phyloP scores from a whole-genome alignment of 1,284 basidiomycete species.

The Rhodotorula sp. region DNA sequence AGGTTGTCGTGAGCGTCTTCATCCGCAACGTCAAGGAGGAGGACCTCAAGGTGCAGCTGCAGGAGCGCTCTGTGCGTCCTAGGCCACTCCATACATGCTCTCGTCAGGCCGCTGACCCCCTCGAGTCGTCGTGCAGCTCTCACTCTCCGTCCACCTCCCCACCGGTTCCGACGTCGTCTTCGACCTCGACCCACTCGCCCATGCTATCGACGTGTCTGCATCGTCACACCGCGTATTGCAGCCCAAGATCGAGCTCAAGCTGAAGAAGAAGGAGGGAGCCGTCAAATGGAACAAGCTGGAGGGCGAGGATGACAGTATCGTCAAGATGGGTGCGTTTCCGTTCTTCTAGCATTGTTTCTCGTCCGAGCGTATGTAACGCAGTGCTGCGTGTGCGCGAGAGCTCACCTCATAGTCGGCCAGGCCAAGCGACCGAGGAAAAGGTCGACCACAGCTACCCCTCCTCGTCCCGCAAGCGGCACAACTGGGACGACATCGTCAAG shows the following conservation, averaged over 20 bases:
- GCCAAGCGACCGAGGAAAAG: constrained; percentile 4
- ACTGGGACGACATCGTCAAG: constrained; percentile 78
- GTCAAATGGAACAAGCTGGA: constrained; percentile 70
- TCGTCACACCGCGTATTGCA: constrained; percentile 69
- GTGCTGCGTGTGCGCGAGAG: no score
- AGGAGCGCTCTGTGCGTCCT: constrained; percentile 24
- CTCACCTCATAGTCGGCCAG: background rate
- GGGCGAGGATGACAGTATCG: constrained; percentile 53
- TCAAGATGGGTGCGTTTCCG: constrained; percentile 38
- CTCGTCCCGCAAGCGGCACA: constrained; percentile 56
- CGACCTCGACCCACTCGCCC: constrained; percentile 69
- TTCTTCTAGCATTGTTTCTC: background rate
- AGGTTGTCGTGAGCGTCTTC: constrained; percentile 42
- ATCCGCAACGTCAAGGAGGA: constrained; percentile 42
- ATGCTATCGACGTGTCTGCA: constrained; percentile 66
- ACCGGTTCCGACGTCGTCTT: constrained; percentile 42
- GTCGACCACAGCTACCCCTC: constrained; percentile 43
- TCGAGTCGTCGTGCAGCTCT: constrained; percentile 23
- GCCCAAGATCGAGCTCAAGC: constrained; percentile 75
- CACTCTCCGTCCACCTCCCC: constrained; percentile 44
- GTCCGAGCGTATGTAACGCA: no score
- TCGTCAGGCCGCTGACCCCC: background rate
- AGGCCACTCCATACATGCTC: background rate
- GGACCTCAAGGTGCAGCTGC: constrained; percentile 38
- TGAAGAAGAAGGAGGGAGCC: constrained; percentile 62